Conservation (phyloP, 495 filamentous ascomycete species). For the Wilcoxina mikolae region DNA sequence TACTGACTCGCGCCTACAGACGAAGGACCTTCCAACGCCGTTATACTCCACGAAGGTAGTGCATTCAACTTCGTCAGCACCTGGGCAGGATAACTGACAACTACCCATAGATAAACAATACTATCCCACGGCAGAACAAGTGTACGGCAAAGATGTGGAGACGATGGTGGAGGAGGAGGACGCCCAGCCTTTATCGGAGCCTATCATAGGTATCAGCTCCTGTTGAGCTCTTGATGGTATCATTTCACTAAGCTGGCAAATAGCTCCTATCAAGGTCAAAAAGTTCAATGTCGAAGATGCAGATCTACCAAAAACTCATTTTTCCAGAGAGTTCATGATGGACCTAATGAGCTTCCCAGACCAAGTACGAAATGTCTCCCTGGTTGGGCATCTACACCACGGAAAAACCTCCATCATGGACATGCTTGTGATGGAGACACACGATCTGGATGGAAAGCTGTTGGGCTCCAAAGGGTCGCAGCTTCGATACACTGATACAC, state of each 20-base stretch:
- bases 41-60: conserved; percentile 68
- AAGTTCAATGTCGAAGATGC: conserved; percentile 89
- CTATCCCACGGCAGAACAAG: conserved; percentile 87
- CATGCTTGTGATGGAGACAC: conserved; percentile 90
- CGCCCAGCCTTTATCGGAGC: conserved; percentile 77
- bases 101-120: conserved; percentile 70
- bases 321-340: conserved; percentile 80
- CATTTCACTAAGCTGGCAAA: conserved; percentile 21
- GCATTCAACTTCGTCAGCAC: background rate
- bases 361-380: conserved; percentile 78
- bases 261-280: conserved; percentile 75
- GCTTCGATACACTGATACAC: conserved; percentile 83
- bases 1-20: conserved; percentile 30
- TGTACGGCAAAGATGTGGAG: conserved; percentile 88
- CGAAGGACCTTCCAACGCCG: conserved; percentile 91
- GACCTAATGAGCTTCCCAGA: conserved; percentile 94
- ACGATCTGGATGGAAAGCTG: conserved; percentile 68
- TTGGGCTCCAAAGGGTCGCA: conserved; percentile 72
- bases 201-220: conserved; percentile 48
- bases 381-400: conserved; percentile 89
- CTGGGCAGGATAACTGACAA: background rate
- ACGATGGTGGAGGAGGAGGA: conserved; percentile 95
- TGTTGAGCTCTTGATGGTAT: conserved; percentile 2
- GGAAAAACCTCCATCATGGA: conserved; percentile 98
- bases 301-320: conserved; percentile 75